These are phyloP conservation scores for Colletotrichum camelliae DNA, from an alignment of 2,329 filamentous ascomycete species.

Conservation along the genomic window DNA sequence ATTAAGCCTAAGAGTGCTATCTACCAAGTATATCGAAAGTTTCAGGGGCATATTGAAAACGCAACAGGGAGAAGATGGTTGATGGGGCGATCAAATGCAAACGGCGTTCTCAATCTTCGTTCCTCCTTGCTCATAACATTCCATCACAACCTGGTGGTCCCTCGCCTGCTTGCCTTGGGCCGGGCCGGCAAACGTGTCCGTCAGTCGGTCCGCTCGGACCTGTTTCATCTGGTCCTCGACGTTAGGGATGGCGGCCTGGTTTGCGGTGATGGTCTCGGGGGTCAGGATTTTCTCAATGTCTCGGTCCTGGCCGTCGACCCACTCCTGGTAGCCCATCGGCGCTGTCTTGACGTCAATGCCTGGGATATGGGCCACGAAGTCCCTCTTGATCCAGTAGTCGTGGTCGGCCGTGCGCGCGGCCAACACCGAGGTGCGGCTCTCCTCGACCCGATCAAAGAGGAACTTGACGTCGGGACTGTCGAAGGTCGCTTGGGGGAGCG, in stretches of 20 bases:
- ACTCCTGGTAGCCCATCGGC: background rate
- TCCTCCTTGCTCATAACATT: background rate
- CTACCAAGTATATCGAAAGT: background rate
- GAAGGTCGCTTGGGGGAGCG: background rate
- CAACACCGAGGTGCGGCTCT: background rate
- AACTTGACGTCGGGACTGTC: background rate
- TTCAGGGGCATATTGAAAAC: background rate
- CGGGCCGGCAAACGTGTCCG: background rate
- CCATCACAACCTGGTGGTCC: background rate
- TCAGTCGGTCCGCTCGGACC: background rate
- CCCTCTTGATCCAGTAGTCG: background rate
- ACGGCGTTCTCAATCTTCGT: background rate
- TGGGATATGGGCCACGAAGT: background rate
- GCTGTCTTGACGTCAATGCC: background rate
- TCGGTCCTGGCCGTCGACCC: background rate
- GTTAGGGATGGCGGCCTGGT: background rate
- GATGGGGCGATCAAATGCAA: background rate
- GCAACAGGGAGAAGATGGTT: background rate
- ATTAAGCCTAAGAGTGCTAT: background rate
- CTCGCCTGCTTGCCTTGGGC: background rate
- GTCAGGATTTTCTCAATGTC: background rate
- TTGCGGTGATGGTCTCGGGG: background rate
- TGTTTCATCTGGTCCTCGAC: background rate
- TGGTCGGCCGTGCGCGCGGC: background rate
- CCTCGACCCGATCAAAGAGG: background rate